Conservation (phyloP, 2,329 filamentous ascomycete species). For the Curvularia verruculosa region DNA sequence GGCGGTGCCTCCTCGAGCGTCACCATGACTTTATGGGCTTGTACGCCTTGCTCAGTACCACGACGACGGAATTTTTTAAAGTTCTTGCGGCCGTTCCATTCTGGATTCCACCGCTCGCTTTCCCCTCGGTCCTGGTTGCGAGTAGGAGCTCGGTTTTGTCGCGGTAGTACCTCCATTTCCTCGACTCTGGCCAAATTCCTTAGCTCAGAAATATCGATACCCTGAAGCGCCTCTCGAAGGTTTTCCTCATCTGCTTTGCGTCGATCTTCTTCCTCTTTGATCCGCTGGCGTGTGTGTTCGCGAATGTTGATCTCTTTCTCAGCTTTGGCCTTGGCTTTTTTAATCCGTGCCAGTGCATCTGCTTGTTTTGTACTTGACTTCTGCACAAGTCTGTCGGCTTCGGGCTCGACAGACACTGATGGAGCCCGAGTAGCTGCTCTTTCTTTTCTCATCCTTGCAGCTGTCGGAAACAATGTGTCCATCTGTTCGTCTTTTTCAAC, state of each 20-base stretch:
- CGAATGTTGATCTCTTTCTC: conserved; percentile 67
- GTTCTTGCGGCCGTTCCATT: conserved; percentile 94
- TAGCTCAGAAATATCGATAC: conserved; percentile 73
- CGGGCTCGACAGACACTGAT: conserved; percentile 39
- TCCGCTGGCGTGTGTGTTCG: conserved; percentile 53
- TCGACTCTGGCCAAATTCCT: conserved; percentile 77
- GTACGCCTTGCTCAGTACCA: conserved; percentile 47
- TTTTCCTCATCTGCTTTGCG: conserved; percentile 69
- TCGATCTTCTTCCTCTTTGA: conserved; percentile 59
- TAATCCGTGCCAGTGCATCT: conserved; percentile 52
- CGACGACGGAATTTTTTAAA: conserved; percentile 83
- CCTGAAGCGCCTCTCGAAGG: conserved; percentile 63
- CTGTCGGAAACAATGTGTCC: conserved; percentile 75
- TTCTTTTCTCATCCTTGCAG: conserved; percentile 78
- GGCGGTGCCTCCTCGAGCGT: conserved; percentile 70
- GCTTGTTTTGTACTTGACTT: conserved; percentile 27
- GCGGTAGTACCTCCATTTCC: conserved; percentile 68
- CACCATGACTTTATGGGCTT: conserved; percentile 67
- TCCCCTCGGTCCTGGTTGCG: conserved; percentile 37
- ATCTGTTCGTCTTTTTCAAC: conserved; percentile 62
- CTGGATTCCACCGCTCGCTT: conserved; percentile 78
- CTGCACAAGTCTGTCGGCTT: conserved; percentile 47
- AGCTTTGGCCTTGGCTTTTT: conserved; percentile 52
- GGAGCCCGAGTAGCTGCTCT: conserved; percentile 51
- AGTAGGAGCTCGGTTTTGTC: conserved; percentile 32